Conservation (phyloP, 768 basidiomycete species). For the Trichaptum fuscoviolaceum region DNA sequence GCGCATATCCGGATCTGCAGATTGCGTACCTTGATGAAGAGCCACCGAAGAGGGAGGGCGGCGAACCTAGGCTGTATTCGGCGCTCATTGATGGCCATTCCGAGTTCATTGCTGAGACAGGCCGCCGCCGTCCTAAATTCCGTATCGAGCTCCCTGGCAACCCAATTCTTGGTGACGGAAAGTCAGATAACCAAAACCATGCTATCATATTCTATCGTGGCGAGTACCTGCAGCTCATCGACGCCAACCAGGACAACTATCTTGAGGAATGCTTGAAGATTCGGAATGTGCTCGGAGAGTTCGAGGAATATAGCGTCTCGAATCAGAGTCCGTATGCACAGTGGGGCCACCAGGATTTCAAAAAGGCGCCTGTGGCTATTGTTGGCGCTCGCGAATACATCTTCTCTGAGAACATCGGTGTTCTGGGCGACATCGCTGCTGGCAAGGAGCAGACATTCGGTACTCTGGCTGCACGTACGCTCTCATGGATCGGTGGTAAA, state of each 20-base stretch:
- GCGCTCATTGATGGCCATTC: conserved; percentile 97
- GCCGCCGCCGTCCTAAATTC: conserved; percentile 92
- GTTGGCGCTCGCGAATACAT: conserved; percentile 99
- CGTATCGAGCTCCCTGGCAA: conserved; percentile 97
- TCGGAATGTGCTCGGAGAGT: conserved; percentile 95
- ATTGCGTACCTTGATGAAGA: conserved; percentile 99
- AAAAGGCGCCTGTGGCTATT: conserved; percentile 86
- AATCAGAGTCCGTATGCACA: conserved; percentile 89
- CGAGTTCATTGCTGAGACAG: conserved; percentile 87
- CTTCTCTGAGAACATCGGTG: conserved; percentile 99
- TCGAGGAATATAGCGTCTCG: conserved; percentile 87
- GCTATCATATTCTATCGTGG: conserved; percentile 99
- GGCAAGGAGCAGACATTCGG: conserved; percentile 99
- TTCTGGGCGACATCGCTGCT: conserved; percentile 95
- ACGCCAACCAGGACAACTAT: conserved; percentile 99
- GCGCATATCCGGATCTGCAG: conserved; percentile 97
- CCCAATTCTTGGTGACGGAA: conserved; percentile 98
- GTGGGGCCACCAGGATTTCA: conserved; percentile 86
- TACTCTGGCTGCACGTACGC: conserved; percentile 89
- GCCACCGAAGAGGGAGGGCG: conserved; percentile 87
- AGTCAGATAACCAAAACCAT: conserved; percentile 99
- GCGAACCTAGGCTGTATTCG: conserved; percentile 93
- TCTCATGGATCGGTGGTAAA: conserved; percentile 98
- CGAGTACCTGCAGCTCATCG: conserved; percentile 98
- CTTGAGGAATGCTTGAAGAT: conserved; percentile 99